A percentile compares a stretch with the other conserved stretches of the same genome.
These are phyloP conservation scores for Evansstolkia leycettana DNA, from an alignment of 495 filamentous ascomycete species.

Conservation along the genomic window DNA sequence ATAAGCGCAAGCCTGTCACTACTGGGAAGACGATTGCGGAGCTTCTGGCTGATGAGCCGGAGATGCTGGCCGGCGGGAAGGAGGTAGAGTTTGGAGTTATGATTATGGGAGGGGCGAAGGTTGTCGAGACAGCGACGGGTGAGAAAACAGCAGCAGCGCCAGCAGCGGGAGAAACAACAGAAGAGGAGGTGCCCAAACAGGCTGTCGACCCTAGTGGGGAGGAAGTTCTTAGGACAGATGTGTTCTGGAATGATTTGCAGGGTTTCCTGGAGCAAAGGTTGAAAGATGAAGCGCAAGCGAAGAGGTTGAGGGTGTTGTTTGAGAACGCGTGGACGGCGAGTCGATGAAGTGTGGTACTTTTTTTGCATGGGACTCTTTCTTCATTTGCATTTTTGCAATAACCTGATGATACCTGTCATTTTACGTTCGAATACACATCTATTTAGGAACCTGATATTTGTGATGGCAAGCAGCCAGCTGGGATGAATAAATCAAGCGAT, in stretches of 20 bases:
- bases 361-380: not conserved
- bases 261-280: slow-evolving; percentile 69
- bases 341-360: slow-evolving; percentile 2
- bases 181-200: slow-evolving; percentile 16
- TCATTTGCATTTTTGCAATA: not conserved
- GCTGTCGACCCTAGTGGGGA: slow-evolving; percentile 43
- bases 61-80: slow-evolving; percentile 23
- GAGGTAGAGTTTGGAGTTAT: slow-evolving; percentile 69
- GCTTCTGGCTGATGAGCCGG: slow-evolving; percentile 32
- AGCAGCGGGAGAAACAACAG: slow-evolving; percentile 2
- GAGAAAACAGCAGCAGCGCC: slow-evolving; percentile 19
- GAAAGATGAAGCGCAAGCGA: slow-evolving; percentile 56
- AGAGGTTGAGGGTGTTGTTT: slow-evolving; percentile 52
- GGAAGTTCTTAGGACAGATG: slow-evolving; percentile 51
- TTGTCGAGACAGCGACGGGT: slow-evolving; percentile 19
- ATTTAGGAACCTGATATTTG: too few species aligned
- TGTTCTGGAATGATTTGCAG: slow-evolving; percentile 82
- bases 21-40: slow-evolving; percentile 48
- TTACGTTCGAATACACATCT: too few species aligned
- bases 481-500: too few species aligned
- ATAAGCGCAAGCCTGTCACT: slow-evolving; percentile 66
- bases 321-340: slow-evolving; percentile 50
- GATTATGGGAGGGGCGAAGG: slow-evolving; percentile 53
- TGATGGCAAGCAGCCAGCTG: too few species aligned
- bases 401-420: slow-evolving; percentile 1